Percentiles rank a stretch among this genome's conserved stretches.
Conservation (phyloP, 352 stramenopile genomes). For the Ophiocytium majus region DNA sequence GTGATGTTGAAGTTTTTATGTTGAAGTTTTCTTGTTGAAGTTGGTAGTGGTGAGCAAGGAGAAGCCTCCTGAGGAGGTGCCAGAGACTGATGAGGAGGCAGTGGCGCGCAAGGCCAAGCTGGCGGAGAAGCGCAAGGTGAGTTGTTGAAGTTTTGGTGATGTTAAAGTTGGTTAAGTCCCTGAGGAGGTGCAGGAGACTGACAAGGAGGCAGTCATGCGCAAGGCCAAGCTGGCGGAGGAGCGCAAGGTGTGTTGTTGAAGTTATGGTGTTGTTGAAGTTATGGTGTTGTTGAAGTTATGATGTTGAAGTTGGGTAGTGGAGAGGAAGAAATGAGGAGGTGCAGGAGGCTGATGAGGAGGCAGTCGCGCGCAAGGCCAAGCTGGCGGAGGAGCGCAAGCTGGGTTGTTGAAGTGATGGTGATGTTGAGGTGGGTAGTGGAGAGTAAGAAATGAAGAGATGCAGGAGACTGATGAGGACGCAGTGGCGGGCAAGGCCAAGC, state of each 20-base stretch:
- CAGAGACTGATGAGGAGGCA: not conserved
- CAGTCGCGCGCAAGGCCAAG: constrained; percentile 18
- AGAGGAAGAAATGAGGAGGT: not conserved
- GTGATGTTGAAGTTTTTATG: too few species aligned
- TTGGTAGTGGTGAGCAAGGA: constrained; percentile 20
- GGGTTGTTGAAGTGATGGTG: not conserved
- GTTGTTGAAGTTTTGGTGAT: too few species aligned
- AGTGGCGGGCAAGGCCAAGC: not conserved
- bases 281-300: not conserved
- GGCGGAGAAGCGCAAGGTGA: not conserved
- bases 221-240: constrained; percentile 23
- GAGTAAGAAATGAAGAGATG: not conserved
- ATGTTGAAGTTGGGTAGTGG: not conserved
- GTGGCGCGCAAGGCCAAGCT: not conserved
- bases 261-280: not conserved
- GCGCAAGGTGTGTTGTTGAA: constrained; percentile 31
- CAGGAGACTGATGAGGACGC: too few species aligned
- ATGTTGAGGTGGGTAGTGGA: too few species aligned
- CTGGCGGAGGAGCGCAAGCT: constrained; percentile 12
- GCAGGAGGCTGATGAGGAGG: too few species aligned
- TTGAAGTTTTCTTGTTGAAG: too few species aligned
- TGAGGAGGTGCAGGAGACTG: not conserved
- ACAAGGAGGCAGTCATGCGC: not conserved
- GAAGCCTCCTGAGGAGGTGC: not conserved
- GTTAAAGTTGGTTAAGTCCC: not conserved